phyloP scores from a whole-genome alignment of 2,329 filamentous ascomycete genomes.

The Trichoderma simmonsii region DNA sequence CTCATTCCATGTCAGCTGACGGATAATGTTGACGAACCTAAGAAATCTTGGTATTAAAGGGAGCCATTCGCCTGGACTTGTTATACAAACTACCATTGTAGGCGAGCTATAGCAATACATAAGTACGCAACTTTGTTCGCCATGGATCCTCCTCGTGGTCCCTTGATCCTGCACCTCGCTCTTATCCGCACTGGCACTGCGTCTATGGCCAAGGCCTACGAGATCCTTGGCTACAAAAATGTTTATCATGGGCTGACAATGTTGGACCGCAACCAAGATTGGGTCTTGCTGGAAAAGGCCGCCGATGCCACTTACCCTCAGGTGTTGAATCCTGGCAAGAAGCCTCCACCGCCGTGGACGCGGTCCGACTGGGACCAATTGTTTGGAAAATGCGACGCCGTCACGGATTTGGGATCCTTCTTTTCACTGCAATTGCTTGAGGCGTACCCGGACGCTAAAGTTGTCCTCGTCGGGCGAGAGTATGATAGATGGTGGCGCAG shows the following conservation, averaged over 20 bases:
- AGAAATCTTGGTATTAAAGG: background rate
- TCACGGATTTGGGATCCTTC: slow-evolving; percentile 30
- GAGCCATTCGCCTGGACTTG: background rate
- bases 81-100: background rate
- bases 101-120: background rate
- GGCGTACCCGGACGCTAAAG: slow-evolving; percentile 34
- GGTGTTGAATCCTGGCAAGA: background rate
- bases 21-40: background rate
- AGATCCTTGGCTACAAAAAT: slow-evolving; percentile 32
- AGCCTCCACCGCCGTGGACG: slow-evolving; percentile 29
- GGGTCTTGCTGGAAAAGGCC: slow-evolving; percentile 27
- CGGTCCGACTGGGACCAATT: slow-evolving; percentile 34
- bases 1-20: background rate
- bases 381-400: slow-evolving; percentile 30
- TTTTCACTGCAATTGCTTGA: slow-evolving; percentile 31
- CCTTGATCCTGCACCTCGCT: slow-evolving; percentile 32
- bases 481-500: slow-evolving; percentile 34
- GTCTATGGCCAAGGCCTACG: slow-evolving; percentile 35
- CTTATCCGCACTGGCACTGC: slow-evolving; percentile 33
- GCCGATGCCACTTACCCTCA: slow-evolving; percentile 30
- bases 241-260: slow-evolving; percentile 32
- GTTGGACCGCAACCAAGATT: slow-evolving; percentile 26
- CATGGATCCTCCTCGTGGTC: slow-evolving; percentile 23
- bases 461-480: slow-evolving; percentile 32
- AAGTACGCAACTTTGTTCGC: background rate